phyloP scores from a whole-genome alignment of 768 basidiomycete species.

The Boletus sp. region DNA sequence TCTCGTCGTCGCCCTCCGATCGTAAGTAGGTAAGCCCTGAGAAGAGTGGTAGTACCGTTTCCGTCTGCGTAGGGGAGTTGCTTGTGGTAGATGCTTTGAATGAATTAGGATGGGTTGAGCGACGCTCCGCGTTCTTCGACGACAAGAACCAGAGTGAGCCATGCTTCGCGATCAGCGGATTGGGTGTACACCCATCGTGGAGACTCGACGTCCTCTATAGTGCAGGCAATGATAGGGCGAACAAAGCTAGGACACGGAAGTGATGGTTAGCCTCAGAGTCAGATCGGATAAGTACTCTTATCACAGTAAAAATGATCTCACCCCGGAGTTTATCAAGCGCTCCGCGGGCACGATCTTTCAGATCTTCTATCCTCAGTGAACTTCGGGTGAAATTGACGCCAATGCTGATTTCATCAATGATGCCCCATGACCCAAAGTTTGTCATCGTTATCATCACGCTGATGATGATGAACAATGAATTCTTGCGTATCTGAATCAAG shows the following conservation, averaged over 20 bases:
- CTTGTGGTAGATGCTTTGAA: constrained; percentile 13
- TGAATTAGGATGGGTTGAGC: constrained; percentile 14
- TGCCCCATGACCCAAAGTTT: background rate
- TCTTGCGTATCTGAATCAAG: too few species aligned
- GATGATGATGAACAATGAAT: too few species aligned
- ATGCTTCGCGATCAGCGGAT: constrained; percentile 20
- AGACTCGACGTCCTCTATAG: constrained; percentile 1
- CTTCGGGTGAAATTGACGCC: constrained; percentile 17
- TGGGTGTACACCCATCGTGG: constrained; percentile 23
- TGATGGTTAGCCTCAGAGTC: too few species aligned
- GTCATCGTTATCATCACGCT: background rate
- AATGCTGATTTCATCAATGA: constrained; percentile 13
- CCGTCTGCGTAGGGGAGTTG: constrained; percentile 17
- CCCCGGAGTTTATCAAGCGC: constrained; percentile 23
- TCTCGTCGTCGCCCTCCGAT: background rate
- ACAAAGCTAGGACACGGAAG: constrained; percentile 9
- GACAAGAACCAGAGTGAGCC: constrained; percentile 19
- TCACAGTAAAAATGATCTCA: background rate
- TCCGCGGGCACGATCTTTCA: background rate
- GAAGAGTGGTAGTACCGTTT: too few species aligned
- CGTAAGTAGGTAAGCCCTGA: constrained; percentile 8
- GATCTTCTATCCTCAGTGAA: background rate
- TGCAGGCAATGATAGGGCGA: constrained; percentile 21
- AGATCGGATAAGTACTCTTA: too few species aligned
- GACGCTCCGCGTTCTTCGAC: constrained; percentile 18